Percentiles rank a stretch among this genome's conserved stretches.
These are phyloP conservation scores for Solidago caesia DNA, from an alignment of 129 eudicot genomes.

Conservation along the genomic window DNA sequence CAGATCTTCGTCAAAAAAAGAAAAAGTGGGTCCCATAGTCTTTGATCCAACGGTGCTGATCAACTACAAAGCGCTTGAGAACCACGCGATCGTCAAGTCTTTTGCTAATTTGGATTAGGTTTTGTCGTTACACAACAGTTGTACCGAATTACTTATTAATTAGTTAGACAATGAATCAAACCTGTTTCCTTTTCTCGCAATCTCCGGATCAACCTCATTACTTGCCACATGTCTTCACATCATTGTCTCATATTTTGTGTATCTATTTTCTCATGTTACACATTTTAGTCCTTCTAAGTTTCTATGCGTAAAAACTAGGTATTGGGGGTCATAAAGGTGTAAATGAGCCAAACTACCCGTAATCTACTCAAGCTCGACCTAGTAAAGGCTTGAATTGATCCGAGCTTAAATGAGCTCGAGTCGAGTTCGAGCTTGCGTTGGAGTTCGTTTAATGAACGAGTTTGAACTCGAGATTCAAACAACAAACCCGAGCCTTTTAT, in stretches of 20 bases:
- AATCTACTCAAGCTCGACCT: no score
- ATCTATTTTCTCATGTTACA: neutral
- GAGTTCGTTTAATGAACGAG: no score
- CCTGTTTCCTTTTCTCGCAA: constrained; percentile 40
- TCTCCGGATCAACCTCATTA: constrained; percentile 49
- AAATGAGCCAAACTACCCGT: no score
- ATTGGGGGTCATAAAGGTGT: no score
- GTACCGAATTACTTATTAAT: no score
- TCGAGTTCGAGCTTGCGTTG: no score
- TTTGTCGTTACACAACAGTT: no score
- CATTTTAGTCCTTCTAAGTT: neutral
- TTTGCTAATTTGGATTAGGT: constrained; percentile 26
- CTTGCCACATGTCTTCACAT: constrained; percentile 45
- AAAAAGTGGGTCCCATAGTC: neutral
- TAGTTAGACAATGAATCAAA: constrained; percentile 15
- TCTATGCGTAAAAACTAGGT: no score
- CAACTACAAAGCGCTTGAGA: neutral
- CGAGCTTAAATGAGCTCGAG: no score
- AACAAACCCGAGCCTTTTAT: no score
- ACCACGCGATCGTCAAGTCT: constrained; percentile 10
- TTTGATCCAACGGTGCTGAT: constrained; percentile 19
- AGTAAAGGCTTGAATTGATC: no score
- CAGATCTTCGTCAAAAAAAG: constrained; percentile 13
- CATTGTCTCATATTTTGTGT: neutral
- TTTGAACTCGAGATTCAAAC: no score